Evolutionary conservation across 1,284 basidiomycete species (phyloP), one percentile per base, ranked within the genome.

Genomic region (Pisolithus thermaeus): DNA sequence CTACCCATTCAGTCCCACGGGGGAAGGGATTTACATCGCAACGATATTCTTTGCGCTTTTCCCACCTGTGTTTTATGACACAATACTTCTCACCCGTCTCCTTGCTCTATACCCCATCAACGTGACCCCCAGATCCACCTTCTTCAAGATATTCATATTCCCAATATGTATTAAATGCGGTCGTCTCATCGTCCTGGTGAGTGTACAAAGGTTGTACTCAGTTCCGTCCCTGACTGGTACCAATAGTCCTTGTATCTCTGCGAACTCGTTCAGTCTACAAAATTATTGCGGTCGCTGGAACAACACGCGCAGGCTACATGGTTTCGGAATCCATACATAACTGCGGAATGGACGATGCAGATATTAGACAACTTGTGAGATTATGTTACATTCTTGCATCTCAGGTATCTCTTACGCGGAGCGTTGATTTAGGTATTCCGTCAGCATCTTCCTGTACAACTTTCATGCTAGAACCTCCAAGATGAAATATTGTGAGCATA

Each of bases 331-430:
- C 48, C 48, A 16, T 49, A 44, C 30, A 43, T 49, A 12, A 49
- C 48, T 3, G 48, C 48, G 11, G 48, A 49, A 35, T 49, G 48
- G 48, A 28, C 48, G 25, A 35, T 49, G 41, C 48, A 49, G n/a
- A 49, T 49, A 20, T 25, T 35, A 22, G 48, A 49, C 48, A 49
- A 49, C 14, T 11, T 49, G 48, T 44, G n/a, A 36, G 39, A 8
- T 47, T 6, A 8, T 22, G 6, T 12, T 22, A 14, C 4, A 30
- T 27, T n/a, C 23, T 20, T 9, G 23, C 42, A 7, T 16, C 16
- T 11, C n/a, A 39, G n/a, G 7, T 12, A 22, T 8, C 38, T 8
- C 38, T 39, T 18, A 39, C 38, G 11, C 38, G 7, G 12, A 18
- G 38, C n/a, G 18, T 16, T 7, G 28, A 3, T 37, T 25, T 12